A percentile compares a stretch with the other conserved stretches of the same genome.
These are phyloP conservation scores for Candida sonorensis DNA, from an alignment of 805 yeast genomes.

Conservation along the genomic window DNA sequence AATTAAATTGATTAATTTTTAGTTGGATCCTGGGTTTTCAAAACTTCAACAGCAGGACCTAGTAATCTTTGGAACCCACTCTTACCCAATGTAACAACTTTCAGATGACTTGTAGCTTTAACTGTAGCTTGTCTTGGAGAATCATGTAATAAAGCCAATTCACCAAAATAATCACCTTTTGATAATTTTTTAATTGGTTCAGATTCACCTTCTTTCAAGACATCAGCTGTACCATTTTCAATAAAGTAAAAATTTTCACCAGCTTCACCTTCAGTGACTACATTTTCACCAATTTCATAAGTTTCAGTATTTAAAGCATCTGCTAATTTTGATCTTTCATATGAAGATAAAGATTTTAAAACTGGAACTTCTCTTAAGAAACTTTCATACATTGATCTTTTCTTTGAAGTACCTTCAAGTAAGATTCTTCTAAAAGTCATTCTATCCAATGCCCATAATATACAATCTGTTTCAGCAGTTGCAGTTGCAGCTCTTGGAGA, in stretches of 20 bases:
- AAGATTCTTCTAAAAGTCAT: slow-evolving; percentile 87
- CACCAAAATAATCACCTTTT: slow-evolving; percentile 94
- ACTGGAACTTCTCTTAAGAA: slow-evolving; percentile 84
- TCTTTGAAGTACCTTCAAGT: slow-evolving; percentile 82
- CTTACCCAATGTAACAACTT: slow-evolving; percentile 89
- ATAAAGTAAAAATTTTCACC: slow-evolving; percentile 73
- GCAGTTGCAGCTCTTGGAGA: slow-evolving; percentile 98
- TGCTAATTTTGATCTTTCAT: slow-evolving; percentile 86
- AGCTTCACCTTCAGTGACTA: slow-evolving; percentile 80
- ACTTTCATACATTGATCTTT: slow-evolving; percentile 84
- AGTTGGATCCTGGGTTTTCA: slow-evolving; percentile 83
- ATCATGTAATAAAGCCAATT: slow-evolving; percentile 86
- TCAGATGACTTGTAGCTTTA: slow-evolving; percentile 63
- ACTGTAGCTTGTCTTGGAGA: slow-evolving; percentile 93
- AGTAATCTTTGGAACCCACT: slow-evolving; percentile 88
- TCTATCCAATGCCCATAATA: slow-evolving; percentile 90
- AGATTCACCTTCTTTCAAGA: slow-evolving; percentile 55
- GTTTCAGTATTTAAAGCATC: slow-evolving; percentile 84
- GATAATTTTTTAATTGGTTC: slow-evolving; percentile 50
- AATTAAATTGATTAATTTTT: slow-evolving; percentile 13
- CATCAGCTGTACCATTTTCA: slow-evolving; percentile 79
- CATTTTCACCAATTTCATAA: slow-evolving; percentile 62
- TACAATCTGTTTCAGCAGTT: slow-evolving; percentile 59
- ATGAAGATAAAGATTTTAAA: slow-evolving; percentile 60
- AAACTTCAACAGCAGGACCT: slow-evolving; percentile 89